These are phyloP conservation scores for Didymosphaeria variabile DNA, from an alignment of 2,329 filamentous ascomycete genomes.

Conservation along the genomic window DNA sequence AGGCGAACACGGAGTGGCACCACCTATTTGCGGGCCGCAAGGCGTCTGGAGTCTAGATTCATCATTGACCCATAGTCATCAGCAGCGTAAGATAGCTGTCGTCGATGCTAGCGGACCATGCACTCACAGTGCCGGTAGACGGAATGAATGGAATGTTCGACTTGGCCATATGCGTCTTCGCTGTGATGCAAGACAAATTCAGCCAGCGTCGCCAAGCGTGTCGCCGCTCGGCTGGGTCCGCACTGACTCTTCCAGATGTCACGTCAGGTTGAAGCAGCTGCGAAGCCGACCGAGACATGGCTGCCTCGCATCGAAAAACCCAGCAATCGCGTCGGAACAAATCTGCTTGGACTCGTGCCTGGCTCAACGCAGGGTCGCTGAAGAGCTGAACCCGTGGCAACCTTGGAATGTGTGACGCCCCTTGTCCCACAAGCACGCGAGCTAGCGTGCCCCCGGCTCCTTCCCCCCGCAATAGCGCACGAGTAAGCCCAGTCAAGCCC, in stretches of 20 bases:
- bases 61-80: constrained; percentile 1
- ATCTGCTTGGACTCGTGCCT: background rate
- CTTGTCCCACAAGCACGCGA: constrained; percentile 10
- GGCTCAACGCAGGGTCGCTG: constrained; percentile 1
- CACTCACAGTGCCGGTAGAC: constrained; percentile 1
- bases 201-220: constrained; percentile 19
- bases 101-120: constrained; percentile 13
- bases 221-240: constrained; percentile 9
- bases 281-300: background rate
- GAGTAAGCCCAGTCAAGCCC: constrained; percentile 16
- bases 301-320: background rate
- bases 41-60: constrained; percentile 24
- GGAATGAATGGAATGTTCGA: constrained; percentile 14
- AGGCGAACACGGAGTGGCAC: background rate
- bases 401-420: constrained; percentile 4
- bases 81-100: constrained; percentile 16
- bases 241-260: constrained; percentile 4
- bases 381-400: background rate
- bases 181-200: constrained; percentile 13
- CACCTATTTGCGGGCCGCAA: constrained; percentile 15
- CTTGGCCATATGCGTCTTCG: constrained; percentile 8
- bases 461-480: constrained; percentile 36
- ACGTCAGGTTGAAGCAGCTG: background rate
- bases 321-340: background rate
- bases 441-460: constrained; percentile 18